Percentiles rank a stretch among this genome's conserved stretches.
Evolutionary conservation across 805 yeast species (phyloP).

Genomic region (Wickerhamomyces strasburgensis): DNA sequence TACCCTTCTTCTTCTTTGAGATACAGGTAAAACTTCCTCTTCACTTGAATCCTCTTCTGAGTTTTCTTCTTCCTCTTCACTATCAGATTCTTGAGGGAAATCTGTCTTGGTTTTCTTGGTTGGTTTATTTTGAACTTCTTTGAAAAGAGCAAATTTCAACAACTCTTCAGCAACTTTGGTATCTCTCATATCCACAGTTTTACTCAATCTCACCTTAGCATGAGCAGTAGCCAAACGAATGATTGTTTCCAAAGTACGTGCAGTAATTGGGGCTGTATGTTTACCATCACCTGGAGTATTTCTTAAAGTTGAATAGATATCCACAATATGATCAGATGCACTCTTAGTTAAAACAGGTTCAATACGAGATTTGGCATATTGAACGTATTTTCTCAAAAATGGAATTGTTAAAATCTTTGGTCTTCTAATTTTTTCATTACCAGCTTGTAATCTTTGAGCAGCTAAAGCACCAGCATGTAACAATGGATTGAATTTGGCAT

Average conservation of each 20-base stretch:
- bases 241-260: slow-evolving; percentile 95
- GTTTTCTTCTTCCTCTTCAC: slow-evolving; percentile 6
- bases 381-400: slow-evolving; percentile 86
- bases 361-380: slow-evolving; percentile 86
- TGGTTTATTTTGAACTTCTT: slow-evolving; percentile 47
- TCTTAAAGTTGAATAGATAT: slow-evolving; percentile 74
- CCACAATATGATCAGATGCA: slow-evolving; percentile 79
- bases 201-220: slow-evolving; percentile 88
- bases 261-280: slow-evolving; percentile 90
- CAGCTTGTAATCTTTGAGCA: slow-evolving; percentile 28
- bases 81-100: slow-evolving; percentile 6
- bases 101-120: slow-evolving; percentile 33
- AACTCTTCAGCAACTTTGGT: slow-evolving; percentile 83
- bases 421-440: slow-evolving; percentile 28
- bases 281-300: slow-evolving; percentile 65
- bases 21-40: slow-evolving; percentile 1
- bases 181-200: slow-evolving; percentile 67
- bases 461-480: slow-evolving; percentile 73
- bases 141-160: slow-evolving; percentile 80
- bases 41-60: slow-evolving; percentile 1
- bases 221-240: slow-evolving; percentile 95
- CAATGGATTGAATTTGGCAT: slow-evolving; percentile 75
- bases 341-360: slow-evolving; percentile 72
- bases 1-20: slow-evolving; percentile 1
- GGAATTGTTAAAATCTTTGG: slow-evolving; percentile 64